phyloP scores from a whole-genome alignment of 2,329 filamentous ascomycete species.

The Epichloe sp. region DNA sequence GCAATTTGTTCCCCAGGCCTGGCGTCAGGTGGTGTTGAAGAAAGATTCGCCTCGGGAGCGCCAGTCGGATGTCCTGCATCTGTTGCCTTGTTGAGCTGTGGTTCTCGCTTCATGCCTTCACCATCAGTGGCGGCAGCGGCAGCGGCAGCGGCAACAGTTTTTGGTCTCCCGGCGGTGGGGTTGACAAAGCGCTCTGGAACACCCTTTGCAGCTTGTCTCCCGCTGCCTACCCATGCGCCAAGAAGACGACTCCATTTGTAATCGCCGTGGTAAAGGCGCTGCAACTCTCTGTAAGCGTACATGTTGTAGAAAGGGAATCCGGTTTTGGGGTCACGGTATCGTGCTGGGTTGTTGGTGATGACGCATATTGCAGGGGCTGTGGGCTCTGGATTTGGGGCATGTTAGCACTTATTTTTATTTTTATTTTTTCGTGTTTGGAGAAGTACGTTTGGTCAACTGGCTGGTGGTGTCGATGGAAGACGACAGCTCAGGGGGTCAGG shows the following conservation, averaged over 20 bases:
- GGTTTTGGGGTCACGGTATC: slow-evolving; percentile 75
- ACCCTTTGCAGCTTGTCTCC: slow-evolving; percentile 51
- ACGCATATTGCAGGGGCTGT: slow-evolving; percentile 50
- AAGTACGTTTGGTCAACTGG: too few species aligned
- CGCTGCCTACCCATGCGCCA: slow-evolving; percentile 69
- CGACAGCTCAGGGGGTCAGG: too few species aligned
- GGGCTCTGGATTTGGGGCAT: slow-evolving; percentile 26
- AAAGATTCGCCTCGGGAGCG: neutral
- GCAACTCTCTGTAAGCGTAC: slow-evolving; percentile 71
- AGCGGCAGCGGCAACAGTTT: too few species aligned
- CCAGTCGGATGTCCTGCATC: neutral
- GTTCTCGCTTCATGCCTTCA: neutral
- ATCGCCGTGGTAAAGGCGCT: slow-evolving; percentile 56
- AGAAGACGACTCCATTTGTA: slow-evolving; percentile 73
- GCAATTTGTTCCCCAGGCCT: neutral
- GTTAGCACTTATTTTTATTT: neutral
- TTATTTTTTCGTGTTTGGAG: neutral
- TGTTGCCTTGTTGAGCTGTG: neutral
- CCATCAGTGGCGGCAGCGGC: slow-evolving; percentile 3
- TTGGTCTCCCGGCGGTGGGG: slow-evolving; percentile 13
- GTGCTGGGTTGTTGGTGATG: slow-evolving; percentile 70
- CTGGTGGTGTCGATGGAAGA: neutral
- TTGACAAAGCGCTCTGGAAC: slow-evolving; percentile 65
- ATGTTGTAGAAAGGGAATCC: slow-evolving; percentile 69
- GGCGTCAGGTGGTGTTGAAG: neutral